A percentile compares a stretch with the other conserved stretches of the same genome.
Conservation (phyloP, 1,139 yeast species). For the Suhomyces kunorum region DNA sequence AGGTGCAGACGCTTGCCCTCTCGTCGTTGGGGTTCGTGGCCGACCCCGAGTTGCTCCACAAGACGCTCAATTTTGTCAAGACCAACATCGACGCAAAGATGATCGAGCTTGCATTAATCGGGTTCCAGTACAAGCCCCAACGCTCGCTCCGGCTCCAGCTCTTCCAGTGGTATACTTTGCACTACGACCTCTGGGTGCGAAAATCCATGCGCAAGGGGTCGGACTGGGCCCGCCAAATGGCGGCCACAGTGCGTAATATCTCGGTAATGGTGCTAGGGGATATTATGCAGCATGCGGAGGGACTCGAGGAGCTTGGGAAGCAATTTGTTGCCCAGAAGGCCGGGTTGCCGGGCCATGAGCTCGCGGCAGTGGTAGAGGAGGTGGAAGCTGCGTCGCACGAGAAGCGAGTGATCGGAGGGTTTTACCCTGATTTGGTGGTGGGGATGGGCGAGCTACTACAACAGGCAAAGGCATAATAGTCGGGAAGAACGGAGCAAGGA, state of each 20-base stretch:
- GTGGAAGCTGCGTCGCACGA: constrained; percentile 24
- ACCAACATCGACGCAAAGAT: constrained; percentile 55
- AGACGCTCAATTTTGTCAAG: constrained; percentile 55
- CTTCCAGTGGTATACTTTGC: constrained; percentile 57
- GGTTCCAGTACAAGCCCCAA: constrained; percentile 43
- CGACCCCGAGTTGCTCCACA: constrained; percentile 47
- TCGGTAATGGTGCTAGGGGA: constrained; percentile 42
- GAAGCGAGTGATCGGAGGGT: constrained; percentile 17
- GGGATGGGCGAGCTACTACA: no score
- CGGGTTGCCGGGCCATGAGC: constrained; percentile 38
- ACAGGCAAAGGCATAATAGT: no score
- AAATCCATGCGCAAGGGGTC: constrained; percentile 48
- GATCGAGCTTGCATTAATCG: constrained; percentile 57
- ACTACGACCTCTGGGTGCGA: constrained; percentile 53
- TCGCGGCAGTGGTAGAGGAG: constrained; percentile 25
- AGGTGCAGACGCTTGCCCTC: constrained; percentile 55
- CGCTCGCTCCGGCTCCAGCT: constrained; percentile 28
- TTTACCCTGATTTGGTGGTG: constrained; percentile 8
- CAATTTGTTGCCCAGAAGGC: constrained; percentile 36
- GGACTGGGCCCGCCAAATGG: constrained; percentile 42
- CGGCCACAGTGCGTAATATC: constrained; percentile 42
- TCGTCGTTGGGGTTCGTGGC: constrained; percentile 52
- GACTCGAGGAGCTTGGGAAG: constrained; percentile 23
- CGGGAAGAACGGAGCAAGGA: no score
- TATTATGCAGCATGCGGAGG: constrained; percentile 39